Evolutionary conservation across 768 basidiomycete species (phyloP).

Genomic region (Neoboletus subvelutipes): DNA sequence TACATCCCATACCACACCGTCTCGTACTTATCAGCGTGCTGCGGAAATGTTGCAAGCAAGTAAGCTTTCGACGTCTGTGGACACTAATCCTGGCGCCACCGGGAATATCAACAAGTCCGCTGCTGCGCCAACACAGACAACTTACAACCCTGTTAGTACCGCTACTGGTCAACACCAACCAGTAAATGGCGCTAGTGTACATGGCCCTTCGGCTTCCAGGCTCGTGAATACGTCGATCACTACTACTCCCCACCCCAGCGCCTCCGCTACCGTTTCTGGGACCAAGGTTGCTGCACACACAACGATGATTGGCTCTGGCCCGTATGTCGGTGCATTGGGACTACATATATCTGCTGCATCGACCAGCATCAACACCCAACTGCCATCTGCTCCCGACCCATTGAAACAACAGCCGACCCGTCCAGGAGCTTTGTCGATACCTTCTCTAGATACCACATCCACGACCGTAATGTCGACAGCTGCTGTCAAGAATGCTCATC

Average conservation of each 20-base stretch:
- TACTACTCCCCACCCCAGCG: not conserved
- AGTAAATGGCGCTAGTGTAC: constrained; percentile 4
- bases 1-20: constrained; percentile 12
- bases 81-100: not conserved
- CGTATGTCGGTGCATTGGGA: constrained; percentile 7
- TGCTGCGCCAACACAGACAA: constrained; percentile 6
- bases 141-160: not conserved
- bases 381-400: constrained; percentile 13
- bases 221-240: constrained; percentile 3
- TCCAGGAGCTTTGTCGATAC: constrained; percentile 9
- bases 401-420: constrained; percentile 23
- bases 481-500: constrained; percentile 17
- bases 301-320: constrained; percentile 5
- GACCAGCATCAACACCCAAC: constrained; percentile 10
- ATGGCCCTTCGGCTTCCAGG: constrained; percentile 12
- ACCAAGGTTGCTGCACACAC: constrained; percentile 8
- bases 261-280: constrained; percentile 3
- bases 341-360: constrained; percentile 6
- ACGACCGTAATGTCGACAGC: constrained; percentile 11
- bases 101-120: constrained; percentile 10
- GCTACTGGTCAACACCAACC: constrained; percentile 11
- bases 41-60: constrained; percentile 23
- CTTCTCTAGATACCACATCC: constrained; percentile 17
- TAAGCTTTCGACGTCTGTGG: constrained; percentile 12
- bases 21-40: constrained; percentile 28